Evolutionary conservation across 225 moss, liverwort and hornwort genomes (phyloP).

Genomic region (Pseudoscleropodium purum): DNA sequence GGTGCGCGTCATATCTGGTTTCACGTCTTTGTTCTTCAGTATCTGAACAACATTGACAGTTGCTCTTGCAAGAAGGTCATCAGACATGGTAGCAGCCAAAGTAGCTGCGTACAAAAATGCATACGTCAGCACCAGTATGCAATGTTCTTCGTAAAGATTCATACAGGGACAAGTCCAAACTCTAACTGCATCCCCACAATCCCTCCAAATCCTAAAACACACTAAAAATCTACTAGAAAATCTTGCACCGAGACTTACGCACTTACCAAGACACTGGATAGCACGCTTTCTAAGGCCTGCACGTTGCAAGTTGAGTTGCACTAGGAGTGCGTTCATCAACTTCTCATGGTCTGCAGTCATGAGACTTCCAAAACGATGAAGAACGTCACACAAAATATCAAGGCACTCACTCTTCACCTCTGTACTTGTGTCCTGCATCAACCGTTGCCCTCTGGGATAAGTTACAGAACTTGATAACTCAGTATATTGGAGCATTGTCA

Average conservation of each 20-base stretch:
- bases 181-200: not conserved
- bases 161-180: not conserved
- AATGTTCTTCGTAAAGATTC: not conserved
- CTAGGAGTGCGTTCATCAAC: conserved; percentile 75
- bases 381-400: conserved; percentile 94
- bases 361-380: conserved; percentile 90
- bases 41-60: conserved; percentile 89
- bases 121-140: conserved; percentile 8
- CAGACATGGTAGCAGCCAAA: conserved; percentile 96
- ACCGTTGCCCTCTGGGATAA: conserved; percentile 3
- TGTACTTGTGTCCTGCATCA: conserved; percentile 83
- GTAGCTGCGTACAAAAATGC: conserved; percentile 56
- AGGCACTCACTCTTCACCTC: conserved; percentile 99
- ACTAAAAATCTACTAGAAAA: not conserved
- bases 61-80: conserved; percentile 93
- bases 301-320: conserved; percentile 95
- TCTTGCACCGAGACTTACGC: not conserved
- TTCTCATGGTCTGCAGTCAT: conserved; percentile 95
- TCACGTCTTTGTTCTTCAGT: conserved; percentile 94
- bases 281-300: conserved; percentile 98
- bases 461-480: not conserved
- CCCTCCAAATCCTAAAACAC: not conserved
- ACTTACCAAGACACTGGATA: conserved; percentile 96
- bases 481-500: not conserved
- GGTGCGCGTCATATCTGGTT: conserved; percentile 95